Evolutionary conservation across 208 protist species (phyloP).

Genomic region (Leishmania arabica): DNA sequence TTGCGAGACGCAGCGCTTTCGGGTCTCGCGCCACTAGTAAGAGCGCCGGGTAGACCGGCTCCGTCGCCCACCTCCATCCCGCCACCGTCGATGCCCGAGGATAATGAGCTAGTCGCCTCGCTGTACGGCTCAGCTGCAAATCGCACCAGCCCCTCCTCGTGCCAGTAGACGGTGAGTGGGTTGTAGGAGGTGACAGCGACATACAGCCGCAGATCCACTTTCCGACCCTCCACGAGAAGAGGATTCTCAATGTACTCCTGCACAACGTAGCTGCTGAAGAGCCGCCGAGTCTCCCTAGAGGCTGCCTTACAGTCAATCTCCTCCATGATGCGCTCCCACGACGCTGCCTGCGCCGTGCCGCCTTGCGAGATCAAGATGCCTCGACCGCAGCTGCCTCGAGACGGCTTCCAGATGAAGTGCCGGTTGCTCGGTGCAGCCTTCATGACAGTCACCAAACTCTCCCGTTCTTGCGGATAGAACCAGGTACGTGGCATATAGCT

Average conservation of each 20-base stretch:
- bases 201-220: constrained; percentile 96
- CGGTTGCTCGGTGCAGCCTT: constrained; percentile 24
- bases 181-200: constrained; percentile 92
- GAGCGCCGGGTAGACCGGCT: neutral
- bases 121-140: constrained; percentile 93
- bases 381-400: constrained; percentile 88
- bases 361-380: constrained; percentile 81
- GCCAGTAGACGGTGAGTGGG: constrained; percentile 88
- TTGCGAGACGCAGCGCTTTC: neutral
- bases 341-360: constrained; percentile 35
- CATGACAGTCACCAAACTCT: constrained; percentile 46
- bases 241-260: constrained; percentile 95
- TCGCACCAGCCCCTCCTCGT: constrained; percentile 94
- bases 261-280: constrained; percentile 81
- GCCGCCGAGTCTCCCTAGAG: constrained; percentile 18
- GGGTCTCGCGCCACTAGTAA: neutral
- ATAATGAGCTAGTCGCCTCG: neutral
- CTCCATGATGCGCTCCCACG: constrained; percentile 55
- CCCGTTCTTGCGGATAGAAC: constrained; percentile 78
- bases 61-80: neutral
- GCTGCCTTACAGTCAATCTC: constrained; percentile 55
- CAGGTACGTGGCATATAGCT: constrained; percentile 80
- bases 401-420: constrained; percentile 91
- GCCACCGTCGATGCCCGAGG: constrained; percentile 3
- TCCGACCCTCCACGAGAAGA: constrained; percentile 91